A percentile compares a stretch with the other conserved stretches of the same genome.
Evolutionary conservation across 495 filamentous ascomycete genomes (phyloP).

Genomic region (Pyrenula massariospora): DNA sequence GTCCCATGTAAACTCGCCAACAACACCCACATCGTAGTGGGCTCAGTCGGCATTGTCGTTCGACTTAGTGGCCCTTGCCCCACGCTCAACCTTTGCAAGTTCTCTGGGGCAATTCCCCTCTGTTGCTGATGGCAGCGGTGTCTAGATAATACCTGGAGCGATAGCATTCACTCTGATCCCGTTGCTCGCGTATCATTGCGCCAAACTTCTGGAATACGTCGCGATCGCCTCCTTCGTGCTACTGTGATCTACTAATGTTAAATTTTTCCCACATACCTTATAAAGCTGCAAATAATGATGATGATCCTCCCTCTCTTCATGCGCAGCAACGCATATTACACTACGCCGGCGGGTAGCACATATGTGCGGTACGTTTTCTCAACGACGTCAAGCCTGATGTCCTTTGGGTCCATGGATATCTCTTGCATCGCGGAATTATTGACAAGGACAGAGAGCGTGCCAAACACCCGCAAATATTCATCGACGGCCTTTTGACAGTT

Average conservation of each 20-base stretch:
- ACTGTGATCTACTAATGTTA: slow-evolving; percentile 44
- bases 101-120: slow-evolving; percentile 23
- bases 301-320: slow-evolving; percentile 43
- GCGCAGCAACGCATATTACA: slow-evolving; percentile 46
- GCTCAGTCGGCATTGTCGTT: slow-evolving; percentile 49
- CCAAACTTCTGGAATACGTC: slow-evolving; percentile 44
- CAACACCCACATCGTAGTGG: slow-evolving; percentile 52
- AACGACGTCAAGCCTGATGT: slow-evolving; percentile 40
- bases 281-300: slow-evolving; percentile 47
- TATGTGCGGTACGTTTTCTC: slow-evolving; percentile 45
- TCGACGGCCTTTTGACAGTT: slow-evolving; percentile 35
- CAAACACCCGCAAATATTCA: slow-evolving; percentile 36
- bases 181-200: slow-evolving; percentile 40
- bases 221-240: slow-evolving; percentile 52
- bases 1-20: slow-evolving; percentile 20
- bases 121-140: slow-evolving; percentile 32
- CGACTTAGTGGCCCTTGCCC: slow-evolving; percentile 29
- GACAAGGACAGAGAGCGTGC: slow-evolving; percentile 42
- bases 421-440: slow-evolving; percentile 52
- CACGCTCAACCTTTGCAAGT: slow-evolving; percentile 41
- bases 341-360: slow-evolving; percentile 47
- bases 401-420: slow-evolving; percentile 34
- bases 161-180: slow-evolving; percentile 55
- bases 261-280: slow-evolving; percentile 41
- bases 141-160: slow-evolving; percentile 18